Conservation (phyloP, 2,329 filamentous ascomycete genomes). For the Kalaharituber pfeilii region DNA sequence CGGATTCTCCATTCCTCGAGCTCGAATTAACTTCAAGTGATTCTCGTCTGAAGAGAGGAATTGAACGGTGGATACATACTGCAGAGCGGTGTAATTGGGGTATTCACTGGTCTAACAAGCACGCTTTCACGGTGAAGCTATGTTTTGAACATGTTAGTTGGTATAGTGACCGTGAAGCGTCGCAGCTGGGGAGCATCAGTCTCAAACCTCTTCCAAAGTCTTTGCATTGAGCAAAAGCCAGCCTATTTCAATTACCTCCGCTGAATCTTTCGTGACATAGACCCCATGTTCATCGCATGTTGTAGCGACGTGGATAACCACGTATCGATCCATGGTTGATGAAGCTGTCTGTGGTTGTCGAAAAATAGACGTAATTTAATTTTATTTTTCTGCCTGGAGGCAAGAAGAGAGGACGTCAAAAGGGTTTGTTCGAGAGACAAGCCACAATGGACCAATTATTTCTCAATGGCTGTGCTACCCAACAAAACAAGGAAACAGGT, state of each 20-base stretch:
- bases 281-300: constrained; percentile 98
- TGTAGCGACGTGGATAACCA: constrained; percentile 95
- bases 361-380: too few relatives aligned
- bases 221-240: constrained; percentile 93
- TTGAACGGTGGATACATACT: constrained; percentile 75
- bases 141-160: neutral
- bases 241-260: constrained; percentile 95
- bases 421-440: neutral
- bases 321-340: constrained; percentile 63
- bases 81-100: constrained; percentile 93
- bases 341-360: neutral
- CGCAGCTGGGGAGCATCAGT: constrained; percentile 3
- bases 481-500: neutral
- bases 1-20: too few relatives aligned
- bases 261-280: constrained; percentile 97
- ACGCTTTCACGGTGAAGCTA: constrained; percentile 90
- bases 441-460: neutral
- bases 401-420: neutral
- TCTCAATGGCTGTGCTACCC: neutral
- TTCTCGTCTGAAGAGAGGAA: too few relatives aligned
- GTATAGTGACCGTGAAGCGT: neutral
- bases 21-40: too few relatives aligned
- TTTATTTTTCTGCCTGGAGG: neutral
- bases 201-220: constrained; percentile 75
- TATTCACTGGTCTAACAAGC: constrained; percentile 96